Evolutionary conservation across 768 basidiomycete genomes (phyloP).

Genomic region (Gyrodon lividus): DNA sequence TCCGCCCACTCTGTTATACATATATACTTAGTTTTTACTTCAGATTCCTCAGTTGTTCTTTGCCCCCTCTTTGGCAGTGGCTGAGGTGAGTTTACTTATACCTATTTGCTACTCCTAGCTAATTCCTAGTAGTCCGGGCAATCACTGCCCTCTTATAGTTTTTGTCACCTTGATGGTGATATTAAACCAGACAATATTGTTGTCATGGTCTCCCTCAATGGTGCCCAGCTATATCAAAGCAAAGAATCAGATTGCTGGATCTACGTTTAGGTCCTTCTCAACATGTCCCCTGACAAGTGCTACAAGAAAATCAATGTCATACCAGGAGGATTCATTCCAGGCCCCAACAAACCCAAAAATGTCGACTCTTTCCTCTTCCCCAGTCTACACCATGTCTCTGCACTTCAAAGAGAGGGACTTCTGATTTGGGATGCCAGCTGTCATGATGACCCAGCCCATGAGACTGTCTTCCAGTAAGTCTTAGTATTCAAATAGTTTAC

Average conservation of each 20-base stretch:
- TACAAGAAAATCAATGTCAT: conserved; percentile 32
- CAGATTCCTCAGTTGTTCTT: too few species aligned
- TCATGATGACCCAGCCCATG: too few species aligned
- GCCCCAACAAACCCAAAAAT: conserved; percentile 31
- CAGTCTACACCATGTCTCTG: conserved; percentile 1
- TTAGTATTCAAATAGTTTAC: too few species aligned
- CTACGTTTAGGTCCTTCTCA: conserved; percentile 29
- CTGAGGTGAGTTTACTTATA: too few species aligned
- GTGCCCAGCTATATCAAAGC: conserved; percentile 28
- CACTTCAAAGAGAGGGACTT: conserved; percentile 29
- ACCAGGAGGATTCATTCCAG: conserved; percentile 28
- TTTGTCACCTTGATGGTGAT: conserved; percentile 1
- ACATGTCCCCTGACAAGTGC: conserved; percentile 20
- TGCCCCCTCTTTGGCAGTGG: too few species aligned
- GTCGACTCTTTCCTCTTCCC: conserved; percentile 34
- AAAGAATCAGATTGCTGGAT: conserved; percentile 37
- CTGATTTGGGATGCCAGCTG: conserved; percentile 31
- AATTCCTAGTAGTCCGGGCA: too few species aligned
- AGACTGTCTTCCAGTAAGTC: too few species aligned
- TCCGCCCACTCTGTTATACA: too few species aligned
- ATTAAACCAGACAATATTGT: conserved; percentile 12
- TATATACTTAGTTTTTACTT: too few species aligned
- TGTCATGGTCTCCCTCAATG: conserved; percentile 26
- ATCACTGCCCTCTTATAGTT: too few species aligned
- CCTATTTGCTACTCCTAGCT: too few species aligned